Evolutionary conservation across 176 grass and related monocot genomes (phyloP).

Genomic region (Hordeum marinum): DNA sequence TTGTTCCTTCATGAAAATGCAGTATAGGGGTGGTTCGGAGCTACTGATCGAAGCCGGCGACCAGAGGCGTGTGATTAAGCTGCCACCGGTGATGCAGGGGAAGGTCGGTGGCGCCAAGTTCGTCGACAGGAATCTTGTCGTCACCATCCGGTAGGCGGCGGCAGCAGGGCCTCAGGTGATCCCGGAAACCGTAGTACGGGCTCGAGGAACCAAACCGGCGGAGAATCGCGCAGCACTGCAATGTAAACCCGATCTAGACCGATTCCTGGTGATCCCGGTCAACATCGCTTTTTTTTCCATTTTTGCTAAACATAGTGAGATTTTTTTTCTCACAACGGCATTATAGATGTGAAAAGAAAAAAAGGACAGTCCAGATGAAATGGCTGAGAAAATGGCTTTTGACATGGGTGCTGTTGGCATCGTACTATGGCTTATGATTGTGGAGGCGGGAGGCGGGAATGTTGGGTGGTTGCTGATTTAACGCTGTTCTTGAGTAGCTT

Average conservation of each 20-base stretch:
- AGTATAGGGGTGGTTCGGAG: conserved; percentile 84
- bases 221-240: not conserved
- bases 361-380: not conserved
- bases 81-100: conserved; percentile 61
- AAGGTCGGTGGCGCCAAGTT: conserved; percentile 78
- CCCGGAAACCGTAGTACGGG: too few relatives aligned
- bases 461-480: not conserved
- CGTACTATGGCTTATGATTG: not conserved
- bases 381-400: not conserved
- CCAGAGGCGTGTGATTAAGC: conserved; percentile 82
- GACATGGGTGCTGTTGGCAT: too few relatives aligned
- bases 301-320: not conserved
- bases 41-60: conserved; percentile 82
- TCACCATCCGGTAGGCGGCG: conserved; percentile 47
- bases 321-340: not conserved
- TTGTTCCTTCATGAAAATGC: conserved; percentile 23
- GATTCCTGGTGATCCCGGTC: too few relatives aligned
- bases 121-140: conserved; percentile 58
- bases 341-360: not conserved
- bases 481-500: conserved; percentile 21
- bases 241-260: not conserved
- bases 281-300: too few relatives aligned
- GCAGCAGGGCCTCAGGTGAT: not conserved
- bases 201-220: not conserved
- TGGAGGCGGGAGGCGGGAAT: not conserved